These are phyloP conservation scores for Globisporangium heterothallicum DNA, from an alignment of 352 stramenopile species.

Conservation along the genomic window DNA sequence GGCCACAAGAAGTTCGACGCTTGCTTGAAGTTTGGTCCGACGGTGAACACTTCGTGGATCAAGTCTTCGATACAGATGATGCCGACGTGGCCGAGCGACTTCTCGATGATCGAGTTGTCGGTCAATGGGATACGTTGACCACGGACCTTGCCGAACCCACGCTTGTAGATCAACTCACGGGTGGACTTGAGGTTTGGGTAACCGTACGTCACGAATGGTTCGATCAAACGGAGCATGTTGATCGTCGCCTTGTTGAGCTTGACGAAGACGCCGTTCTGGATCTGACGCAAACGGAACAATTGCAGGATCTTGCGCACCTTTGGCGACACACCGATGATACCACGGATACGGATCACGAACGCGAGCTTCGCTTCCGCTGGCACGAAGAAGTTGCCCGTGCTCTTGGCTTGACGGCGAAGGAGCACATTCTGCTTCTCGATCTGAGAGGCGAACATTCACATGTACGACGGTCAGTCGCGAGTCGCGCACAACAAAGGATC, in stretches of 20 bases:
- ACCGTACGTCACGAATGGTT: slow-evolving; percentile 98
- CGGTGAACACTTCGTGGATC: slow-evolving; percentile 99
- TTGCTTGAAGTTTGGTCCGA: slow-evolving; percentile 98
- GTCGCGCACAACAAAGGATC: background rate
- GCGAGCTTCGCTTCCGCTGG: slow-evolving; percentile 96
- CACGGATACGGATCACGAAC: slow-evolving; percentile 98
- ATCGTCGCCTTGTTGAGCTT: slow-evolving; percentile 99
- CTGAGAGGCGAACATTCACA: slow-evolving; percentile 18
- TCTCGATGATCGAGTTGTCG: slow-evolving; percentile 96
- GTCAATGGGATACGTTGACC: slow-evolving; percentile 97
- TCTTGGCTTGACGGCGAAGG: slow-evolving; percentile 95
- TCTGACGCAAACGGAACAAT: slow-evolving; percentile 98
- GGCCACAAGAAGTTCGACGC: slow-evolving; percentile 99
- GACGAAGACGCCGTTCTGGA: slow-evolving; percentile 99
- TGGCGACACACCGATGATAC: slow-evolving; percentile 95
- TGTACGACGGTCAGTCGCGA: background rate
- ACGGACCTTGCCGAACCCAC: slow-evolving; percentile 98
- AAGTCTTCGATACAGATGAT: slow-evolving; percentile 99
- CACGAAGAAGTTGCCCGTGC: slow-evolving; percentile 95
- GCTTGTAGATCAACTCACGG: slow-evolving; percentile 99
- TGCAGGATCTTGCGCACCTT: slow-evolving; percentile 98
- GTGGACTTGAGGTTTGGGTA: slow-evolving; percentile 98
- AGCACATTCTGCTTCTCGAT: slow-evolving; percentile 92
- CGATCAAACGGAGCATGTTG: slow-evolving; percentile 98
- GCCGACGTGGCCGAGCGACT: slow-evolving; percentile 91